A percentile compares a stretch with the other conserved stretches of the same genome.
Conservation (phyloP, 2,329 filamentous ascomycete genomes). For the Shiraia sp. region DNA sequence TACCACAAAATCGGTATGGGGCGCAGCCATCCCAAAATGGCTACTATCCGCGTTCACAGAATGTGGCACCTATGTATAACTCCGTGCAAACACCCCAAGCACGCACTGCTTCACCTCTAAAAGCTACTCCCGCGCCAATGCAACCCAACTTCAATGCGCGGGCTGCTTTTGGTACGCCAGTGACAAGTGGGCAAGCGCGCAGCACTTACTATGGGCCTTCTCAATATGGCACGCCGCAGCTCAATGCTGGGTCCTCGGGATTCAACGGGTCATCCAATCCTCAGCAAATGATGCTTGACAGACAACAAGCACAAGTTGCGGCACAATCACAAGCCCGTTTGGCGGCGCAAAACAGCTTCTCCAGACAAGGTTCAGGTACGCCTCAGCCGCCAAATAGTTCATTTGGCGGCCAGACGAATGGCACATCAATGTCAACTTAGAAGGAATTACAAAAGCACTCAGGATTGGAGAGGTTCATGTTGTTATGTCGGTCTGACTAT, state of each 20-base stretch:
- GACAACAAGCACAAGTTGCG: constrained; percentile 35
- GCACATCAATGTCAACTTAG: constrained; percentile 31
- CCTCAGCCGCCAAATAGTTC: constrained; percentile 41
- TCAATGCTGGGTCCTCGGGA: constrained; percentile 24
- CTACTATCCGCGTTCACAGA: constrained; percentile 40
- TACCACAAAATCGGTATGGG: constrained; percentile 38
- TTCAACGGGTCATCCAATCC: constrained; percentile 31
- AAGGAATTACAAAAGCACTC: constrained; percentile 4
- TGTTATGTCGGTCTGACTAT: constrained; percentile 15
- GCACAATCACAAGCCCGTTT: constrained; percentile 42
- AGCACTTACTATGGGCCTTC: constrained; percentile 39
- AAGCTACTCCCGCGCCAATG: constrained; percentile 25
- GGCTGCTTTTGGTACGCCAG: constrained; percentile 32
- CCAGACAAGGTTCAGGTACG: constrained; percentile 40
- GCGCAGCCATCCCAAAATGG: constrained; percentile 33
- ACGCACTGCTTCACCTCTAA: constrained; percentile 44
- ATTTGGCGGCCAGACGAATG: constrained; percentile 28
- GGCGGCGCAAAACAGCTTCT: constrained; percentile 41
- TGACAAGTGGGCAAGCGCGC: constrained; percentile 33
- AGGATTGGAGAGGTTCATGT: constrained; percentile 3
- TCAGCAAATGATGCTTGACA: constrained; percentile 42
- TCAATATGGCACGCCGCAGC: constrained; percentile 38
- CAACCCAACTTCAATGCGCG: constrained; percentile 34
- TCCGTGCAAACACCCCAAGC: constrained; percentile 32
- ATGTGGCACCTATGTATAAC: constrained; percentile 39